Percentiles rank a stretch among this genome's conserved stretches.
Evolutionary conservation across 139 green algal genomes (phyloP).

Genomic region (Auxenochlorella protothecoides): DNA sequence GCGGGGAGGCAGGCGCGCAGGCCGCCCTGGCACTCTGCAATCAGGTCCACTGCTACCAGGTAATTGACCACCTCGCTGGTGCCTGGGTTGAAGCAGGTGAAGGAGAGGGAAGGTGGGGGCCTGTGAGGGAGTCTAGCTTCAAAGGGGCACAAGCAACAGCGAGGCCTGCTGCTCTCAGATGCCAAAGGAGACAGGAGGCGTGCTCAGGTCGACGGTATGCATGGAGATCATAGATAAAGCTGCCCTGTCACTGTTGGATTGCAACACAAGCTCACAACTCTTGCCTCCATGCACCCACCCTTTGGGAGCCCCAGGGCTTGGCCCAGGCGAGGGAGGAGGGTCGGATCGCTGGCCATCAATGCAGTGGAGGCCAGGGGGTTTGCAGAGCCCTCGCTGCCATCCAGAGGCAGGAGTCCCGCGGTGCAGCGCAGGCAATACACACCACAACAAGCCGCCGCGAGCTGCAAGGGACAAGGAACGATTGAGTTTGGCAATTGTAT

Average conservation of each 20-base stretch:
- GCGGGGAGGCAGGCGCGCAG: slow-evolving; percentile 7
- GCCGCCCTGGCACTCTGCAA: slow-evolving; percentile 5
- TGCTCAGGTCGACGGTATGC: too few relatives aligned
- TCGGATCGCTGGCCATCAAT: slow-evolving; percentile 7
- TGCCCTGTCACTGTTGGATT: too few relatives aligned
- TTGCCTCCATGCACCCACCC: neutral
- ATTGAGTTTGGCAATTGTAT: neutral
- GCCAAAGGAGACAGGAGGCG: too few relatives aligned
- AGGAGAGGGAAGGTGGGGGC: too few relatives aligned
- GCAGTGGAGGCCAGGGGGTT: slow-evolving; percentile 7
- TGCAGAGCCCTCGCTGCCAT: slow-evolving; percentile 2
- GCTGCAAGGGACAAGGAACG: neutral
- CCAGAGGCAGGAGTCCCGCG: slow-evolving; percentile 12
- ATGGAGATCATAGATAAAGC: too few relatives aligned
- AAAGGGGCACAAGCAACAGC: neutral
- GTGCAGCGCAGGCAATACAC: slow-evolving; percentile 16
- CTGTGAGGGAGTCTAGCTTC: too few relatives aligned
- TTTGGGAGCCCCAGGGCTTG: slow-evolving; percentile 19
- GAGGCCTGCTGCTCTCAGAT: neutral
- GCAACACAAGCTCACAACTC: too few relatives aligned
- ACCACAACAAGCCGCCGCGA: slow-evolving; percentile 16
- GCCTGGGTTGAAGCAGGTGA: neutral
- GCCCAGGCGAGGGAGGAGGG: slow-evolving; percentile 6
- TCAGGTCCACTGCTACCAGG: slow-evolving; percentile 29
- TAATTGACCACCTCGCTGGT: slow-evolving; percentile 9